A percentile compares a stretch with the other conserved stretches of the same genome.
Conservation (phyloP, 2,329 filamentous ascomycete genomes). For the Capronia americana region DNA sequence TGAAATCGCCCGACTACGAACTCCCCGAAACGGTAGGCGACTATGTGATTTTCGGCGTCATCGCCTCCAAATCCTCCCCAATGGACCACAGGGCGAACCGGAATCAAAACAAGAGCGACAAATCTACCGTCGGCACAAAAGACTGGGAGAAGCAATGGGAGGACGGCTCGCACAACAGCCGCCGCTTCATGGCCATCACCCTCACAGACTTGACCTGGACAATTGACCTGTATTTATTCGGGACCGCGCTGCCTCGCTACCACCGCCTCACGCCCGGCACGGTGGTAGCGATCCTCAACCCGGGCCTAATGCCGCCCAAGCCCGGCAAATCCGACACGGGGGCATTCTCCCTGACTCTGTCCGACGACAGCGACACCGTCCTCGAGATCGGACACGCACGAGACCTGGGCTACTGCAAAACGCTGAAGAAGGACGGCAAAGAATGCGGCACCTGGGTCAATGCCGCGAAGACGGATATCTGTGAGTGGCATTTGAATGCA, state of each 20-base stretch:
- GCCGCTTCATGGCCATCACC: constrained; percentile 92
- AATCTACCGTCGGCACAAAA: constrained; percentile 49
- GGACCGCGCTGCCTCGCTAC: constrained; percentile 86
- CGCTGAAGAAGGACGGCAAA: constrained; percentile 81
- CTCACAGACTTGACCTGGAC: constrained; percentile 90
- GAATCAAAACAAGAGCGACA: constrained; percentile 38
- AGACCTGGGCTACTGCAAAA: constrained; percentile 88
- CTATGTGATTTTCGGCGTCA: constrained; percentile 84
- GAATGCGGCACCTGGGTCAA: constrained; percentile 86
- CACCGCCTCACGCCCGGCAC: constrained; percentile 95
- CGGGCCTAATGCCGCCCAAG: constrained; percentile 85
- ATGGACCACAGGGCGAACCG: constrained; percentile 59
- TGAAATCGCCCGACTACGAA: constrained; percentile 83
- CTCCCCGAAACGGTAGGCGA: constrained; percentile 84
- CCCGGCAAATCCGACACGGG: constrained; percentile 77
- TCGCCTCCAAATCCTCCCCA: constrained; percentile 87
- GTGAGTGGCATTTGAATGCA: constrained; percentile 88
- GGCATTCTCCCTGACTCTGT: constrained; percentile 82
- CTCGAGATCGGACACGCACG: constrained; percentile 85
- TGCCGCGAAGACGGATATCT: constrained; percentile 83
- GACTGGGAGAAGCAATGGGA: constrained; percentile 54
- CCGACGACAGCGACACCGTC: constrained; percentile 84
- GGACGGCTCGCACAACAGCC: constrained; percentile 63
- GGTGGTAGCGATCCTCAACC: constrained; percentile 89
- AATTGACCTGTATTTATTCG: constrained; percentile 89